Evolutionary conservation across 805 yeast genomes (phyloP).

Genomic region (Metschnikowia amazonensis): DNA sequence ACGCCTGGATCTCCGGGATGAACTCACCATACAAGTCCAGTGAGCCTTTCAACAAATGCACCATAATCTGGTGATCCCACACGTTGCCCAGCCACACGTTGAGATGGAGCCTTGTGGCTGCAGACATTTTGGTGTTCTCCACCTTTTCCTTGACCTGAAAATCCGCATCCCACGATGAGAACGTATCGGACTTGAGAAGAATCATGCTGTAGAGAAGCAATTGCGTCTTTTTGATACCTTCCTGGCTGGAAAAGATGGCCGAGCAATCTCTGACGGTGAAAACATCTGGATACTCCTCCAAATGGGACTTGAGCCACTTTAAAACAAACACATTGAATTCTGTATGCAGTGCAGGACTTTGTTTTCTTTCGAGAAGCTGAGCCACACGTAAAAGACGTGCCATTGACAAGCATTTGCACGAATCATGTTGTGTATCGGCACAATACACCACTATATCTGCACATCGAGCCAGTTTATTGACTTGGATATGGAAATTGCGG

Average conservation of each 20-base stretch:
- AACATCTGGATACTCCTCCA: slow-evolving; percentile 6
- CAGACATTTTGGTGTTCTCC: slow-evolving; percentile 81
- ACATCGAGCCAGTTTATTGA: slow-evolving; percentile 68
- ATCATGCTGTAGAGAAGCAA: slow-evolving; percentile 13
- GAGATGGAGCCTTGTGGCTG: slow-evolving; percentile 56
- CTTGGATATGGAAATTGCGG: slow-evolving; percentile 83
- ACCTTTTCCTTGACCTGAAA: slow-evolving; percentile 68
- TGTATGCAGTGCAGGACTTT: slow-evolving; percentile 7
- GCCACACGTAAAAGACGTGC: slow-evolving; percentile 38
- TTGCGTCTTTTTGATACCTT: slow-evolving; percentile 19
- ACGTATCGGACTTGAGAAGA: slow-evolving; percentile 9
- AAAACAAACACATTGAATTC: slow-evolving; percentile 22
- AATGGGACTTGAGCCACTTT: neutral
- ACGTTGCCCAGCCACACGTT: slow-evolving; percentile 82
- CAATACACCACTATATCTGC: slow-evolving; percentile 73
- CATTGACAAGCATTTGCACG: slow-evolving; percentile 17
- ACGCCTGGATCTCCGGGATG: slow-evolving; percentile 7
- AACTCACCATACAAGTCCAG: slow-evolving; percentile 7
- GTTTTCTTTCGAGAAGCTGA: slow-evolving; percentile 23
- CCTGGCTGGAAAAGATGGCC: slow-evolving; percentile 9
- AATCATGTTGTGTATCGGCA: slow-evolving; percentile 5
- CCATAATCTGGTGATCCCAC: slow-evolving; percentile 57
- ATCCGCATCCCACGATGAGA: slow-evolving; percentile 57
- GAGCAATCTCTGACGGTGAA: slow-evolving; percentile 16
- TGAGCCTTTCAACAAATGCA: slow-evolving; percentile 13